Evolutionary conservation across 1,284 basidiomycete species (phyloP), one percentile per base, ranked within the genome.

Genomic region (Cutaneotrichosporon sp.): DNA sequence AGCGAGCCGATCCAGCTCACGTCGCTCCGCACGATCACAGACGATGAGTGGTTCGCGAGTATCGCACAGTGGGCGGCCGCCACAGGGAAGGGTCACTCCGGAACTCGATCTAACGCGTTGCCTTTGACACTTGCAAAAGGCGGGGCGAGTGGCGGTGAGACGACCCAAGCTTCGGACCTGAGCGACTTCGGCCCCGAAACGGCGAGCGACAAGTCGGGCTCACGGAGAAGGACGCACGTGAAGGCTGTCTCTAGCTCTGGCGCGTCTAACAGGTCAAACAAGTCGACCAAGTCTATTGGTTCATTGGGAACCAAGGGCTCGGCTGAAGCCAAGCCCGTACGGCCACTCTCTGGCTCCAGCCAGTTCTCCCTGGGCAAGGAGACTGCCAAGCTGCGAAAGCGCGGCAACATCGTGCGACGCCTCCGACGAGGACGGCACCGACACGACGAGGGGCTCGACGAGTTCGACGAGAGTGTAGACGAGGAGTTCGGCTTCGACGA

Each of bases 1-100:
- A 69, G 71, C 18, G 74, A 78, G 50, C 79, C 80, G 0, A 47
- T 81, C 9, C 66, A 74, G 2, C 70, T 81, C n/a, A 78, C 74
- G 4, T 78, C 76, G 1, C 61, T 81, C 31, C 66, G 72, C 13
- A 66, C 75, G 2, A 73, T 81, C 67, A 68, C 71, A 4, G 79
- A 81, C 61, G 66, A 75, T 58, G 74, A 81, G 66, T 81, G 80
- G 80, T 81, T 81, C 58, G 71, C 71, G 8, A 68, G 75, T 21
- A 62, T 79, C 22, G 69, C 73, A 13, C 18, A 56, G 18, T 13
- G 26, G 49, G 10, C 49, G 9, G 9, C 11, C 14, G 26, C 49
- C 22, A 22, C 21, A n/a, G 47, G 21, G 21, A 26, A 53, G n/a
- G 42, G 30, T 30, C 8, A 47, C 36, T 10, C 42, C 3, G 5